Conservation (phyloP, 2,329 filamentous ascomycete genomes). For the Sarocladium oryzae region DNA sequence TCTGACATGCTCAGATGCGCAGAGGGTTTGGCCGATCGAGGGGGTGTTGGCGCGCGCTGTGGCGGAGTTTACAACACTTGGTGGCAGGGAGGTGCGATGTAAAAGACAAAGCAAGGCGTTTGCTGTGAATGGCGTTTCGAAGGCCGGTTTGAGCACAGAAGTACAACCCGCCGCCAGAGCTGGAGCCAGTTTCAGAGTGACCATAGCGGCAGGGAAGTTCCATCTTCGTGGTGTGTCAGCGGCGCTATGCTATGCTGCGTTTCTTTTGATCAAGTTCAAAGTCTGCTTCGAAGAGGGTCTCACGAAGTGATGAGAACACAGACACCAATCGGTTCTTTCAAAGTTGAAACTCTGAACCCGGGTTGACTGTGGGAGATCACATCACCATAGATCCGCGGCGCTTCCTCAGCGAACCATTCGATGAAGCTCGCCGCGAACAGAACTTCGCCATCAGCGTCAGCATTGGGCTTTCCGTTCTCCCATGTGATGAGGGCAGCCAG, state of each 20-base stretch:
- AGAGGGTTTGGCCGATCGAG: slow-evolving; percentile 57
- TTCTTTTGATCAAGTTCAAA: too few relatives aligned
- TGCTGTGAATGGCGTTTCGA: slow-evolving; percentile 66
- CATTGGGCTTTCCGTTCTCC: slow-evolving; percentile 62
- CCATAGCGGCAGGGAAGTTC: slow-evolving; percentile 57
- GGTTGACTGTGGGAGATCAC: slow-evolving; percentile 49
- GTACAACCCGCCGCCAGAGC: slow-evolving; percentile 67
- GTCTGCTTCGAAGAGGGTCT: too few relatives aligned
- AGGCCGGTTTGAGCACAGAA: slow-evolving; percentile 63
- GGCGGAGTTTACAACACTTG: slow-evolving; percentile 43
- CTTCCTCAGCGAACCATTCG: slow-evolving; percentile 56
- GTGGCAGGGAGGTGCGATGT: slow-evolving; percentile 62
- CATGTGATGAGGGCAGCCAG: slow-evolving; percentile 59
- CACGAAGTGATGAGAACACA: slow-evolving; percentile 17
- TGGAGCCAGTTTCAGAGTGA: slow-evolving; percentile 37
- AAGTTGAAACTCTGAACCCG: slow-evolving; percentile 38
- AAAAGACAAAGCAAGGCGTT: slow-evolving; percentile 62
- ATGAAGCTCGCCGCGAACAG: slow-evolving; percentile 49
- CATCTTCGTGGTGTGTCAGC: too few relatives aligned
- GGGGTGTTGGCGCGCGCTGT: slow-evolving; percentile 61
- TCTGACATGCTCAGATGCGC: slow-evolving; percentile 55
- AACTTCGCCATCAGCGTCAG: slow-evolving; percentile 49
- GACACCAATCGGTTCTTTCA: slow-evolving; percentile 10
- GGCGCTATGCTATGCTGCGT: too few relatives aligned
- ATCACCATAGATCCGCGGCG: slow-evolving; percentile 49